A percentile compares a stretch with the other conserved stretches of the same genome.
Evolutionary conservation across 2,329 filamentous ascomycete species (phyloP).

Genomic region (Claviceps fusiformis): DNA sequence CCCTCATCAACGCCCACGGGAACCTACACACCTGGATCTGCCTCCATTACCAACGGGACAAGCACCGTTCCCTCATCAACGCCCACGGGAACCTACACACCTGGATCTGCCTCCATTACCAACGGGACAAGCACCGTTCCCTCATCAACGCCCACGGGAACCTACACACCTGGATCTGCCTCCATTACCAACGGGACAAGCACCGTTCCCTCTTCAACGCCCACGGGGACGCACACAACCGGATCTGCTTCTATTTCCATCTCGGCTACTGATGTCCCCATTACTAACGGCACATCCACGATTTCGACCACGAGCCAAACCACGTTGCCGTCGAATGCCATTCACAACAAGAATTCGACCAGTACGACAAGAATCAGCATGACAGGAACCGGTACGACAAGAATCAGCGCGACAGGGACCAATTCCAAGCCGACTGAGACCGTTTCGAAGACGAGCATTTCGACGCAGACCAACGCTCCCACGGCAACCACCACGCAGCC

Average conservation of each 20-base stretch:
- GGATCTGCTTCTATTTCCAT: conserved; percentile 1
- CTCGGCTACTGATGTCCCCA: conserved; percentile 1
- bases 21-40: no score
- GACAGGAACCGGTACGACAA: no score
- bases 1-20: no score
- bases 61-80: neutral
- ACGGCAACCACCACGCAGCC: conserved; percentile 4
- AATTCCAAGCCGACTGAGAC: neutral
- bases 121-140: conserved; percentile 1
- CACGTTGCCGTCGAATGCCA: conserved; percentile 3
- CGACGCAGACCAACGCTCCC: conserved; percentile 5
- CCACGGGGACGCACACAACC: neutral
- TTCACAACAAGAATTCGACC: conserved; percentile 5
- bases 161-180: neutral
- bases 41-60: no score
- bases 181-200: conserved; percentile 5
- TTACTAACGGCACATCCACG: conserved; percentile 4
- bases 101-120: conserved; percentile 1
- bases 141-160: no score
- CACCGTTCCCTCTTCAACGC: neutral
- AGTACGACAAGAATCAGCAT: neutral
- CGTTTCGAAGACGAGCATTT: conserved; percentile 8
- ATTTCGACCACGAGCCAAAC: neutral
- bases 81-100: neutral
- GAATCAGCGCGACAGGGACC: neutral